Conservation (phyloP, 345 rosid species). For the Salix purpurea region DNA sequence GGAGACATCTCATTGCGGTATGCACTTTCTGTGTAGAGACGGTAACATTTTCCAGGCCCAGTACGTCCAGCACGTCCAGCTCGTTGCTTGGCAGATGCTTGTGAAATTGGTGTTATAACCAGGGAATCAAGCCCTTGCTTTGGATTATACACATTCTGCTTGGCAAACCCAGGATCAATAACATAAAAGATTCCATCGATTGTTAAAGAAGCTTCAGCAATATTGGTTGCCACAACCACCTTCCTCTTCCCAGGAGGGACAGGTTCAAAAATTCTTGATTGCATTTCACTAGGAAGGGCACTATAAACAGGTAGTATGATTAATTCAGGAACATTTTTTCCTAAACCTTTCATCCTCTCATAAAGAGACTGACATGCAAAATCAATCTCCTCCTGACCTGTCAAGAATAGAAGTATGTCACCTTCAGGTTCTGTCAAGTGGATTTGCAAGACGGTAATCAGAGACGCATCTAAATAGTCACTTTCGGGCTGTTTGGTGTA, state of each 20-base stretch:
- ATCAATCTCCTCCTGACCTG: slow-evolving; percentile 89
- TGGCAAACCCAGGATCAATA: slow-evolving; percentile 82
- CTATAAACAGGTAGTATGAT: slow-evolving; percentile 78
- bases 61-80: slow-evolving; percentile 91
- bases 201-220: slow-evolving; percentile 79
- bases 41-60: slow-evolving; percentile 84
- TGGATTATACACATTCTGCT: slow-evolving; percentile 76
- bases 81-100: slow-evolving; percentile 82
- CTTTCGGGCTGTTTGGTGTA: slow-evolving; percentile 81
- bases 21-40: slow-evolving; percentile 73
- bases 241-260: slow-evolving; percentile 77
- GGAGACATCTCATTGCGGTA: slow-evolving; percentile 82
- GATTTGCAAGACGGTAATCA: slow-evolving; percentile 68
- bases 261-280: slow-evolving; percentile 82
- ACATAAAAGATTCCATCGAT: slow-evolving; percentile 79
- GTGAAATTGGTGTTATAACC: slow-evolving; percentile 75
- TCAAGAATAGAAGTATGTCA: slow-evolving; percentile 70
- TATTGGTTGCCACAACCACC: slow-evolving; percentile 83
- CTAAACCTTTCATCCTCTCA: slow-evolving; percentile 70
- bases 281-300: slow-evolving; percentile 89
- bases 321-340: slow-evolving; percentile 67
- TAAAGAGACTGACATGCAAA: slow-evolving; percentile 70
- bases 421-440: slow-evolving; percentile 93
- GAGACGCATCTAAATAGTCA: slow-evolving; percentile 77
- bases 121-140: slow-evolving; percentile 76